Base-by-base conservation (phyloP, 1,139 yeast species). In the Hyphopichia buzzinii region DNA sequence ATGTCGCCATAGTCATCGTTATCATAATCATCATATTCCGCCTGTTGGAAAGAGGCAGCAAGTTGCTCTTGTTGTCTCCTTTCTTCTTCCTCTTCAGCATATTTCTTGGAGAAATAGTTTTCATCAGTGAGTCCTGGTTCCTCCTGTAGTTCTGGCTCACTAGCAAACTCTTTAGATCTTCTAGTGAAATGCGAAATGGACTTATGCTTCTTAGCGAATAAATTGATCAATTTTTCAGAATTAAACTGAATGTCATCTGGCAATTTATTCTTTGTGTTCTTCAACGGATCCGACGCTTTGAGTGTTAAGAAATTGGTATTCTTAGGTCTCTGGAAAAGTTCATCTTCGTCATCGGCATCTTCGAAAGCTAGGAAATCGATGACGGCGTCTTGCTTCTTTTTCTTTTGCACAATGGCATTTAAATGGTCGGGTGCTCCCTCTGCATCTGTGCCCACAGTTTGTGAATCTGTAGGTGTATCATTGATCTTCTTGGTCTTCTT, bases 181-280 rank as follows among this genome's bases (percentile, higher is more conserved):
- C 50, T 50, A 1, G 64, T 55, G 42, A 64, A 64, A 29, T 57
- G 56, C 38, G 64, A 39, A 21, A 70, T 69, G 29, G 67, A 49
- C 35, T 60, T 63, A 13, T 67, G 63, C 2, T 95, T 94, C 54
- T 85, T 86, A 36, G 83, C 64, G 52, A 88, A 86, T 22, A 87
- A 64, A 41, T 75, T 77, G 12, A 86, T 76, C 37, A 90, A 71
- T 43, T 79, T 73, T 32, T 77, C 77, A 0, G 96, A 81, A 11
- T 83, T 75, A 57, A 85, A 88, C 44, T 77, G 81, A 40, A 77
- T 73, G 55, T 88, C 96, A 48, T 68, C 84, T 0, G 96, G 96
- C 13, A 90, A 59, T 26, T 79, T 60, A 11, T 37, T 69, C 29
- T 64, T 62, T 8, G 64, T 58, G 1, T 63, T 64, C 3, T 71